Percentiles rank a stretch among this genome's conserved stretches.
Conservation (phyloP, 2,329 filamentous ascomycete species). For the Monilinia fructicola region DNA sequence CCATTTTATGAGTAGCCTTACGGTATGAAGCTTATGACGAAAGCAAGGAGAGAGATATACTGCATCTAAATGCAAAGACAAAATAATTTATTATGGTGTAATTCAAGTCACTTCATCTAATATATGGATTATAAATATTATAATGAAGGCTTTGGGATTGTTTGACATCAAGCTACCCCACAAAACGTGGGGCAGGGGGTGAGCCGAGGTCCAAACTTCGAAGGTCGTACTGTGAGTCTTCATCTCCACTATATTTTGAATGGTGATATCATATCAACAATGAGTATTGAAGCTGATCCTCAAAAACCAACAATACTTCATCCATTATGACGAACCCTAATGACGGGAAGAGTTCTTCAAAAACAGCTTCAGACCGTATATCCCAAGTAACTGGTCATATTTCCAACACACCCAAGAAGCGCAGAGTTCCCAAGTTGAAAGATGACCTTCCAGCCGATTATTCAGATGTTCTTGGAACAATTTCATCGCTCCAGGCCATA, state of each 20-base stretch:
- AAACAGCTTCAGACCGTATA: conserved; percentile 36
- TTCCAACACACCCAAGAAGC: conserved; percentile 36
- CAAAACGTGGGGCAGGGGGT: not conserved
- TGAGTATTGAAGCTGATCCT: not conserved
- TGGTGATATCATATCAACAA: not conserved
- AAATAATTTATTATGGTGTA: not conserved
- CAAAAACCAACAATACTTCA: not conserved
- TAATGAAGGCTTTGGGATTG: not conserved
- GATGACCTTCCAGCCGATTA: conserved; percentile 57
- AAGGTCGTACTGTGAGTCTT: not conserved
- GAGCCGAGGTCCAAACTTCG: conserved; percentile 17
- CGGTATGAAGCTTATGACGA: too few relatives aligned
- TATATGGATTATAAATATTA: too few relatives aligned
- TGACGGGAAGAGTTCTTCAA: conserved; percentile 20
- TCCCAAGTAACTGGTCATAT: conserved; percentile 39
- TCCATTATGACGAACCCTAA: conserved; percentile 26
- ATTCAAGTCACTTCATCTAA: too few relatives aligned
- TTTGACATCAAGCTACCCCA: conserved; percentile 7
- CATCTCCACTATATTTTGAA: not conserved
- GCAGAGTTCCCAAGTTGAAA: conserved; percentile 37
- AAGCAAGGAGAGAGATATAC: not conserved
- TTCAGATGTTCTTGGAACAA: conserved; percentile 59
- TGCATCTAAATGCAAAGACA: not conserved
- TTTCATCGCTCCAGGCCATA: conserved; percentile 51
- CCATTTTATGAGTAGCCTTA: not conserved